Base-by-base conservation (phyloP, 1,284 basidiomycete species). In the Cerrena zonata region DNA sequence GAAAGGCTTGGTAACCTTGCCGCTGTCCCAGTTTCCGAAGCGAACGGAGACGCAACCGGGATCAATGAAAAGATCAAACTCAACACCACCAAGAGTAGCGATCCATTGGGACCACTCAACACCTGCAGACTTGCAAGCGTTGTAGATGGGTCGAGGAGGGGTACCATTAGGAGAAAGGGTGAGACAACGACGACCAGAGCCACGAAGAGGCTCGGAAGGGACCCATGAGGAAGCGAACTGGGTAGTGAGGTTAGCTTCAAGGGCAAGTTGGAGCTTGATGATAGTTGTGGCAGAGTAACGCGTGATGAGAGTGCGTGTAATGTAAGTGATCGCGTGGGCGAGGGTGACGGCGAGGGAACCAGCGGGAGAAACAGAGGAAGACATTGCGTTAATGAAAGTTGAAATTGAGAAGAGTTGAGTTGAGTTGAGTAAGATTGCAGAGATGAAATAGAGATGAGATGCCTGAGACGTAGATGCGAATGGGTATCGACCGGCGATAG, bases 31-130 rank as follows among this genome's bases (percentile, higher is more conserved):
- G 52, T 62, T 70, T 52, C 71, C 74, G 62, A 78, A 73, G 55
- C 83, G 82, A 54, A 86, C 69, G 50, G 81, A 82, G 56, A 90
- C 78, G 63, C 77, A 80, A 51, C 85, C 86, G 51, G 87, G 87
- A 65, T 89, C 84, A 58, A 88, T 77, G 66, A 85, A 82, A 53
- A 90, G 77, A 65, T 89, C 86, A 59, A 89, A 83, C 66, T 86
- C 84, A 50, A 71, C 67, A 56, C 77, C 75, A 5, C 86, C 85
- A 49, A 89, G 77, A 49, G 76, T 70, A 41, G 74, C 60, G 47
- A 87, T 84, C 86, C 86, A 89, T 60, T 84, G 78, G 53, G 80
- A 79, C 87, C 87, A 89, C 57, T 86, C 80, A 34, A 89, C 75
- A 53, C 78, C 78, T 30, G 83, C 72, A 26, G 79, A 73, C 49